Conservation (phyloP, 805 yeast species). For the Spathaspora gorwiae region DNA sequence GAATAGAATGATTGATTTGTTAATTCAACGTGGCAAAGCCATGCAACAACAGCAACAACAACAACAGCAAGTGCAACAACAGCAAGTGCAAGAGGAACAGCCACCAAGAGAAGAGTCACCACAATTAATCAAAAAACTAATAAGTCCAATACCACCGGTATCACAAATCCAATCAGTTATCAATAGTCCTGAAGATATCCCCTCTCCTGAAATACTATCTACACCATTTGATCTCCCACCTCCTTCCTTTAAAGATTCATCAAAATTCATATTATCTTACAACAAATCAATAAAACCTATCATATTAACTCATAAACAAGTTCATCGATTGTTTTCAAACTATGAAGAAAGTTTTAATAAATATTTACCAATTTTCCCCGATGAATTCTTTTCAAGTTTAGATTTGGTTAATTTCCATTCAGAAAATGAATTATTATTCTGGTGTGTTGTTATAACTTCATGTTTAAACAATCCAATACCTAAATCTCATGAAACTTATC, state of each 20-base stretch:
- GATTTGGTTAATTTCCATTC: slow-evolving; percentile 11
- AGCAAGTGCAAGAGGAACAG: background rate
- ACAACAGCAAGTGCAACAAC: background rate
- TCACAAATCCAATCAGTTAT: slow-evolving; percentile 20
- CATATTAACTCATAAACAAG: slow-evolving; percentile 12
- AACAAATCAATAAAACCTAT: slow-evolving; percentile 6
- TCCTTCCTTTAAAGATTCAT: background rate
- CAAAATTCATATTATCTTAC: slow-evolving; percentile 3
- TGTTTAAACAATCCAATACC: slow-evolving; percentile 18
- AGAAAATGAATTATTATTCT: slow-evolving; percentile 35
- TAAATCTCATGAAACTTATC: slow-evolving; percentile 11
- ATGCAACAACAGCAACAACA: background rate
- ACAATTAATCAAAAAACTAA: background rate
- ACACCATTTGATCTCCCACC: background rate
- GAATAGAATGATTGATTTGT: slow-evolving; percentile 6
- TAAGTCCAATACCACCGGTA: slow-evolving; percentile 14
- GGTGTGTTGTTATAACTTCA: slow-evolving; percentile 37
- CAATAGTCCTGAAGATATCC: slow-evolving; percentile 10
- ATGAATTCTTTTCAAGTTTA: slow-evolving; percentile 14
- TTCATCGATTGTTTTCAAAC: slow-evolving; percentile 11
- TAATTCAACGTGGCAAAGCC: slow-evolving; percentile 9
- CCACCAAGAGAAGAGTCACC: background rate
- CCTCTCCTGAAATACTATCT: background rate
- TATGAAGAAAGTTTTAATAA: slow-evolving; percentile 25
- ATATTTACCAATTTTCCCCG: slow-evolving; percentile 30